These are phyloP conservation scores for Aspergillus melleus DNA, from an alignment of 2,329 filamentous ascomycete genomes.

Conservation along the genomic window DNA sequence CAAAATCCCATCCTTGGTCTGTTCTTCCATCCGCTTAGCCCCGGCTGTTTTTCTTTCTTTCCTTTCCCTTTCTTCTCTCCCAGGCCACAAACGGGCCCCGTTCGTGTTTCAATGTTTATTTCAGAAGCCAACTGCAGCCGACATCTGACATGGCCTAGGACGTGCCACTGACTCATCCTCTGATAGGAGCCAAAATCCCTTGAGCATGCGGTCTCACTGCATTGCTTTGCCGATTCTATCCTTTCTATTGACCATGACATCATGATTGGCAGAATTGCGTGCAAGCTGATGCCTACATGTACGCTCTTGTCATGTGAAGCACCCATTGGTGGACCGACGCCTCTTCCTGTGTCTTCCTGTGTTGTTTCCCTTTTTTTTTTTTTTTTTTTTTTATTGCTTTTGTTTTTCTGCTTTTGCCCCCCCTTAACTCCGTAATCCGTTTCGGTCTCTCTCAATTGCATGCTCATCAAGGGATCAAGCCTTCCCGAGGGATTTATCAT, in stretches of 20 bases:
- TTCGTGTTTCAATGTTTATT: background rate
- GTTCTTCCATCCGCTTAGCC: background rate
- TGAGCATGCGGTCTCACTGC: background rate
- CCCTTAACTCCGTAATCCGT: background rate
- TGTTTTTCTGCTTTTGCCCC: background rate
- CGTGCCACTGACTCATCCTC: background rate
- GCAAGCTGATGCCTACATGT: background rate
- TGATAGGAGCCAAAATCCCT: background rate
- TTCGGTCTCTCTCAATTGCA: background rate
- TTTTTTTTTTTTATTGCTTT: background rate
- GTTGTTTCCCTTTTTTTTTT: background rate
- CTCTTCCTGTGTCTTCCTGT: background rate
- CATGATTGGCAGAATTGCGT: background rate
- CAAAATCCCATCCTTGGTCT: background rate
- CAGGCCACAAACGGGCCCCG: background rate
- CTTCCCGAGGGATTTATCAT: background rate
- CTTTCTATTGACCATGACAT: background rate
- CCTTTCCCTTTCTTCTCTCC: background rate
- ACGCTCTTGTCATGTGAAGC: background rate
- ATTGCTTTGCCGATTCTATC: background rate
- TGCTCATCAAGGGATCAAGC: background rate
- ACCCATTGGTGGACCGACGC: background rate
- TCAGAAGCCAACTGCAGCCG: background rate
- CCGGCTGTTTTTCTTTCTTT: background rate
- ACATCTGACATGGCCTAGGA: background rate